Percentiles rank a stretch among this genome's conserved stretches.
phyloP scores from a whole-genome alignment of 768 basidiomycete genomes.

The Serendipita sp. region DNA sequence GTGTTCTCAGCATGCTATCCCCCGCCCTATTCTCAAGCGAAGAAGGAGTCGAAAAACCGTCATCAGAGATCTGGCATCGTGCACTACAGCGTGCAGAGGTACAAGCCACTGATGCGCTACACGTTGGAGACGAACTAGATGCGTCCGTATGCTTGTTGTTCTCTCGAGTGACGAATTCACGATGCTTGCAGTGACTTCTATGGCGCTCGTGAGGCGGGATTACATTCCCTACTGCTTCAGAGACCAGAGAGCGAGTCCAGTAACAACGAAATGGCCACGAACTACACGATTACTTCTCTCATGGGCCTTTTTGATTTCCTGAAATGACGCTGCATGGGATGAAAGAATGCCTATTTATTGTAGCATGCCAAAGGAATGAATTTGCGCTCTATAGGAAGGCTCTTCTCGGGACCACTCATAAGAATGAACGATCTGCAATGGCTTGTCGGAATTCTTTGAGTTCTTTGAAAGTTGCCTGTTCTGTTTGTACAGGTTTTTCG shows the following conservation, averaged over 20 bases:
- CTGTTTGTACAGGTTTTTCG: slow-evolving; percentile 1
- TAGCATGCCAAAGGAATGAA: not conserved
- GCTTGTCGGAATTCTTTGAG: not conserved
- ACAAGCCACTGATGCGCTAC: slow-evolving; percentile 32
- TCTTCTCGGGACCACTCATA: not conserved
- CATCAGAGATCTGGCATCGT: slow-evolving; percentile 37
- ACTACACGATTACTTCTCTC: slow-evolving; percentile 13
- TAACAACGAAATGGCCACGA: slow-evolving; percentile 26
- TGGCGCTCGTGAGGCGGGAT: slow-evolving; percentile 40
- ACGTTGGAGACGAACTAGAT: slow-evolving; percentile 60
- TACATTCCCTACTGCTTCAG: slow-evolving; percentile 41
- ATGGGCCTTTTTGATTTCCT: not conserved
- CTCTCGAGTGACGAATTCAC: not conserved
- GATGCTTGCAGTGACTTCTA: slow-evolving; percentile 38
- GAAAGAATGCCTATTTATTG: not conserved
- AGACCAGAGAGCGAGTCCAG: slow-evolving; percentile 35
- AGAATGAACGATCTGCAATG: not conserved
- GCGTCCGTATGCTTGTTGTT: slow-evolving; percentile 27
- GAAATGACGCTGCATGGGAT: not conserved
- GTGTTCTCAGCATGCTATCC: slow-evolving; percentile 30
- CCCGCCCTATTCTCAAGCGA: slow-evolving; percentile 56
- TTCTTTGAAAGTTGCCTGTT: not conserved
- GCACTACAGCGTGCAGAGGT: slow-evolving; percentile 25
- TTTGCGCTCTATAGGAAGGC: not conserved
- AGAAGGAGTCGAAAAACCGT: slow-evolving; percentile 54